A percentile compares a stretch with the other conserved stretches of the same genome.
phyloP scores from a whole-genome alignment of 768 basidiomycete species.

The Suillus tomentosus region DNA sequence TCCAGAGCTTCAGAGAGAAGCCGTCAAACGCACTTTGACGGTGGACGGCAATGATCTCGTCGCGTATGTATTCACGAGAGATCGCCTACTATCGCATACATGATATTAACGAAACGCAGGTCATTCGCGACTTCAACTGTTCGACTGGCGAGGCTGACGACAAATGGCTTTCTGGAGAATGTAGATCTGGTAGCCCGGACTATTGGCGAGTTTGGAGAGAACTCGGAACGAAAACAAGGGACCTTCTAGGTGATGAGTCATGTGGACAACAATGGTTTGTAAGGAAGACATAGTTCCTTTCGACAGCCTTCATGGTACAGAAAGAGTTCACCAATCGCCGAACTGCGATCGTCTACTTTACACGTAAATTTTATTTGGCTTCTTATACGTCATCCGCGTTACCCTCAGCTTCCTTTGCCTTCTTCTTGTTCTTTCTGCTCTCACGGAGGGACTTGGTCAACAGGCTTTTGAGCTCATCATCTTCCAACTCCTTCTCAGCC shows the following conservation, averaged over 20 bases:
- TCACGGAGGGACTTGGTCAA: slow-evolving; percentile 81
- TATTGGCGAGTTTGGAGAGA: slow-evolving; percentile 75
- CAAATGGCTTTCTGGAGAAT: slow-evolving; percentile 89
- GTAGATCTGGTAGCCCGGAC: slow-evolving; percentile 85
- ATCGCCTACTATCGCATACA: slow-evolving; percentile 1
- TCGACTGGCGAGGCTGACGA: slow-evolving; percentile 78
- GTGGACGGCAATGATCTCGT: slow-evolving; percentile 70
- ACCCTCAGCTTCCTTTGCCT: slow-evolving; percentile 57
- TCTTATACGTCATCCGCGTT: slow-evolving; percentile 6
- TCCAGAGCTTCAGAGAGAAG: slow-evolving; percentile 76
- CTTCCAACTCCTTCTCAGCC: slow-evolving; percentile 86
- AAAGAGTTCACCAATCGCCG: slow-evolving; percentile 15
- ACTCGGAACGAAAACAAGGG: slow-evolving; percentile 42
- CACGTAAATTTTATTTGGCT: not conserved
- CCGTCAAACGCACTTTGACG: slow-evolving; percentile 70
- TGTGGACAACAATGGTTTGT: slow-evolving; percentile 13
- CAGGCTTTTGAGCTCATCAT: slow-evolving; percentile 81
- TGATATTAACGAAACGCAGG: slow-evolving; percentile 37
- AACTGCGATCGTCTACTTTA: slow-evolving; percentile 17
- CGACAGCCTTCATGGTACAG: slow-evolving; percentile 20
- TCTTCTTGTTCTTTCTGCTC: slow-evolving; percentile 91
- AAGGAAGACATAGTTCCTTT: slow-evolving; percentile 14
- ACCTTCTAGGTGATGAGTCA: not conserved
- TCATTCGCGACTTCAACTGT: slow-evolving; percentile 79
- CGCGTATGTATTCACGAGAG: slow-evolving; percentile 56